Conservation (phyloP, 176 grass and related monocot genomes). For the Stipa capillata region DNA sequence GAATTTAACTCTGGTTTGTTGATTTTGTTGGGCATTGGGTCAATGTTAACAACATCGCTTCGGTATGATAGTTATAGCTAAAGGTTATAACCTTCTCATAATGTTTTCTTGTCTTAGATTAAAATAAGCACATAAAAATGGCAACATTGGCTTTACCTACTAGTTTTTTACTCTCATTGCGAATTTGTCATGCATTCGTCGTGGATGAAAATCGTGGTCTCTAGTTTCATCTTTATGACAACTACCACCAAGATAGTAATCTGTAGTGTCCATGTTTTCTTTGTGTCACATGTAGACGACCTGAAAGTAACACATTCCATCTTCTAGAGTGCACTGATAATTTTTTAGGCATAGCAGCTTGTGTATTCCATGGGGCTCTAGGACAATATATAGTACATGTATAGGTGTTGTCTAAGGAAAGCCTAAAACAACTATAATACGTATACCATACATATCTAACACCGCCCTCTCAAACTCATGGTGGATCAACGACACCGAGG, state of each 20-base stretch:
- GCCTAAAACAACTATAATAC: no score
- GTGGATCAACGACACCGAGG: no score
- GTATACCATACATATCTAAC: no score
- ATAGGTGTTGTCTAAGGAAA: no score
- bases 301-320: not conserved
- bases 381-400: no score
- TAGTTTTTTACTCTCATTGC: not conserved
- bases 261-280: not conserved
- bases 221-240: not conserved
- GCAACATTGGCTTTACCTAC: not conserved
- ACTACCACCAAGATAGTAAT: not conserved
- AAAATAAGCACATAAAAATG: not conserved
- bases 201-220: not conserved
- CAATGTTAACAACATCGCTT: not conserved
- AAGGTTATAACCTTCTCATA: slow-evolving; percentile 8
- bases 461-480: no score
- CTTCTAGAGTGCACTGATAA: not conserved
- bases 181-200: not conserved
- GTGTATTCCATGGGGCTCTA: no score
- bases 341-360: not conserved
- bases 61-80: not conserved
- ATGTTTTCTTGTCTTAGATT: not conserved
- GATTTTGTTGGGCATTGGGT: not conserved
- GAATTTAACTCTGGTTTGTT: not conserved
- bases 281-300: not conserved